Percentiles rank a stretch among this genome's conserved stretches.
These are phyloP conservation scores for Warburgia ugandensis DNA, from an alignment of 164 flowering plant genomes.

Conservation along the genomic window DNA sequence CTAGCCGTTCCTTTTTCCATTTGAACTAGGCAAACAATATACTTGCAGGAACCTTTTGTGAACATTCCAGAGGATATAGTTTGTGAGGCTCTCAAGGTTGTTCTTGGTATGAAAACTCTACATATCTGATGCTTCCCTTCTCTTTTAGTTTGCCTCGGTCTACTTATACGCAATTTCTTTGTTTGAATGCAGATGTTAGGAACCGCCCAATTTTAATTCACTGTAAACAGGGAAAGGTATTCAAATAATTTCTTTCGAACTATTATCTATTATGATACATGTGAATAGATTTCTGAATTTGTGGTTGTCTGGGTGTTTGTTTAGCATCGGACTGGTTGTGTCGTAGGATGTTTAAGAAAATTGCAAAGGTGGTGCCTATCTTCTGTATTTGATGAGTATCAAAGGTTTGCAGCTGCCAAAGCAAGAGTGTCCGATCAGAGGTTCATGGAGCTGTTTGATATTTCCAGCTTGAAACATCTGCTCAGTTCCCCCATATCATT, in stretches of 20 bases:
- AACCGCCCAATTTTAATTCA: slow-evolving; percentile 73
- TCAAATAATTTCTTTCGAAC: background rate
- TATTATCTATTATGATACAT: background rate
- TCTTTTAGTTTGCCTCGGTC: background rate
- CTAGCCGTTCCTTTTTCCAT: background rate
- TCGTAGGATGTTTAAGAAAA: slow-evolving; percentile 75
- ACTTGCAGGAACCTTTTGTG: slow-evolving; percentile 68
- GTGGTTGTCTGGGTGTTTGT: background rate
- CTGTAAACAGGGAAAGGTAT: slow-evolving; percentile 82
- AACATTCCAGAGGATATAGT: slow-evolving; percentile 64
- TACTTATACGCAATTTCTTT: background rate
- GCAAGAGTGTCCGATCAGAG: slow-evolving; percentile 68
- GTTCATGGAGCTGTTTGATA: slow-evolving; percentile 71
- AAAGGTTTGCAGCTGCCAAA: slow-evolving; percentile 75
- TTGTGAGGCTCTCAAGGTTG: slow-evolving; percentile 65
- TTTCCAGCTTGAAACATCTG: slow-evolving; percentile 46
- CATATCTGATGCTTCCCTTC: background rate
- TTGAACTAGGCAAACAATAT: slow-evolving; percentile 7
- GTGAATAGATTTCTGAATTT: background rate
- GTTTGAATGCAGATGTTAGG: slow-evolving; percentile 34
- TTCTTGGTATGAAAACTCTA: slow-evolving; percentile 42
- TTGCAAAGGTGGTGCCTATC: slow-evolving; percentile 72
- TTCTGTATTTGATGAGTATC: slow-evolving; percentile 72
- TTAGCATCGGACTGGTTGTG: slow-evolving; percentile 82
- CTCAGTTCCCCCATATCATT: slow-evolving; percentile 45